Conservation (phyloP, 805 yeast species). For the Pichia cephalocereana region DNA sequence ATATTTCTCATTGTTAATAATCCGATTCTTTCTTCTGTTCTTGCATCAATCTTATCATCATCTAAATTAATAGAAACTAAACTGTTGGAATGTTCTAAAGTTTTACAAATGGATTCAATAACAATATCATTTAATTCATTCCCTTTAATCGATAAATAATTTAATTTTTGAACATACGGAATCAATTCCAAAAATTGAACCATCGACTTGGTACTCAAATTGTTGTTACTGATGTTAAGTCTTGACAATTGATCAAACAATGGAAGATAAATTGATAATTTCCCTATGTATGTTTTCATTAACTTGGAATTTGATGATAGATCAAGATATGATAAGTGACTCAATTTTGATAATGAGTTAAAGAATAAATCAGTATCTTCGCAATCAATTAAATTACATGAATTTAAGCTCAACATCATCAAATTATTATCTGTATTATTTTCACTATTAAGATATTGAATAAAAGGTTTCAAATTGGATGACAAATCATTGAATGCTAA, state of each 20-base stretch:
- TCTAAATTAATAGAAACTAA: constrained; percentile 64
- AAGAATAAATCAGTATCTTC: constrained; percentile 43
- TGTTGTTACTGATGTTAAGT: constrained; percentile 64
- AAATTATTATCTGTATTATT: constrained; percentile 18
- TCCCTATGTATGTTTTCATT: constrained; percentile 53
- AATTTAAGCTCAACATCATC: constrained; percentile 51
- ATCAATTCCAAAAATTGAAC: constrained; percentile 56
- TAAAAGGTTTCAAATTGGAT: constrained; percentile 27
- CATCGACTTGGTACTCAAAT: constrained; percentile 45
- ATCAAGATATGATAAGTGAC: constrained; percentile 63
- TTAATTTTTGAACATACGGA: constrained; percentile 56
- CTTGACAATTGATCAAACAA: constrained; percentile 54
- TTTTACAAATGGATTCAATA: constrained; percentile 57
- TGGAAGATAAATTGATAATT: constrained; percentile 58
- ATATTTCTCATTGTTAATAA: constrained; percentile 76
- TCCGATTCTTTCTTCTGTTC: constrained; percentile 63
- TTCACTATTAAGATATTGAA: constrained; percentile 22
- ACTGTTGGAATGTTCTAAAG: constrained; percentile 57
- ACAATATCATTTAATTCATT: constrained; percentile 51
- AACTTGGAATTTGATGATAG: constrained; percentile 59
- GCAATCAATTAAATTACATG: constrained; percentile 48
- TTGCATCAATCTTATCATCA: constrained; percentile 48
- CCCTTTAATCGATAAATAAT: constrained; percentile 62
- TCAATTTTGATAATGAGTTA: constrained; percentile 41
- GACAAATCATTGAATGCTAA: constrained; percentile 72